Base-by-base conservation (phyloP, 345 rosid species). In the Erysimum cheiranthoides region DNA sequence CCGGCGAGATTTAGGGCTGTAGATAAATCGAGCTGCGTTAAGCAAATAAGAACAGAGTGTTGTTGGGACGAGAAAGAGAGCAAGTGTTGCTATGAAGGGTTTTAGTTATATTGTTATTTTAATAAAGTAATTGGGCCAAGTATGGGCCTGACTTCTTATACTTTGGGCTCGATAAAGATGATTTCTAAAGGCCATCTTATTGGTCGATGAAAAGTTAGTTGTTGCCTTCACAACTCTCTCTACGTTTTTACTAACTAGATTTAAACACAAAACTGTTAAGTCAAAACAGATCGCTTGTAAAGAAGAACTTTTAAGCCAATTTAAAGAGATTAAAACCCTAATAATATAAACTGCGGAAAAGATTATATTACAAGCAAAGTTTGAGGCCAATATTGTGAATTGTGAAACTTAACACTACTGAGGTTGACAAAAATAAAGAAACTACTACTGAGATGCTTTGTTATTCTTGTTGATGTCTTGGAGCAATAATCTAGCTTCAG, bases 401-500 rank as follows among this genome's bases (percentile, higher is more conserved):
- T 21, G 25, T 21, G 25, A 21, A 21, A 21, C 25, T 21, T 21
- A 21, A 21, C 25, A 21, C 25, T 21, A 21, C 25, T 21, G 25
- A 21, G 25, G 25, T 21, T 21, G 36, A 34, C 8, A 34, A 34
- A 34, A 34, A 30, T 1, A 34, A 34, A 34, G 5, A 5, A 34
- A 6, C 36, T 34, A 34, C 83, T 73, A 83, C 13, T 70, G 77
- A 63, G 83, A 80, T 68, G 56, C 77, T 76, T 76, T 85, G 81
- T 77, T 82, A 81, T 75, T 83, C 86, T 89, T 94, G 56, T 60
- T 75, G 12, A 94, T 90, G 53, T 89, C 93, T 71, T 90, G 89
- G 0, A 94, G 94, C 86, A 94, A 67, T 64, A 73, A 75, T 61
- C 82, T 87, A 30, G 91, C 71, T 80, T 94, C 97, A 46, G 91